Conservation (phyloP, 495 filamentous ascomycete species). For the Mycothermus thermophilus region DNA sequence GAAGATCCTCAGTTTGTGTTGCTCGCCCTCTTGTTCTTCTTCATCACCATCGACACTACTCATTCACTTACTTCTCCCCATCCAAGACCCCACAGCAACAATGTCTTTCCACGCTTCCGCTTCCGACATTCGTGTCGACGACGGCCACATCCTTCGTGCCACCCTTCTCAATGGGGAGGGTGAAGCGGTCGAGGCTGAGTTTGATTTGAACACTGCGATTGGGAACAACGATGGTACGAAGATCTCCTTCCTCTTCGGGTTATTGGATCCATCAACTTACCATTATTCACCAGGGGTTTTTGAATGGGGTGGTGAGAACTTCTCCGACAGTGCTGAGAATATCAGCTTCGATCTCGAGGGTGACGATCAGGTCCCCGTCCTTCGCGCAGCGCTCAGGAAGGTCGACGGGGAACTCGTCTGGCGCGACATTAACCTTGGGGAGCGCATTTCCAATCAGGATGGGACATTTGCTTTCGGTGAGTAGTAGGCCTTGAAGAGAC, state of each 20-base stretch:
- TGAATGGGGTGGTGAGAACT: conserved; percentile 31
- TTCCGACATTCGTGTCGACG: conserved; percentile 24
- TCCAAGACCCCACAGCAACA: neutral
- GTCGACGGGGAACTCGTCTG: conserved; percentile 1
- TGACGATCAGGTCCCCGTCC: conserved; percentile 17
- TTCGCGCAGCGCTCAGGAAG: conserved; percentile 14
- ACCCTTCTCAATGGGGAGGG: conserved; percentile 16
- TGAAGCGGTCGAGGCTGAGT: conserved; percentile 18
- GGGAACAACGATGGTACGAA: conserved; percentile 33
- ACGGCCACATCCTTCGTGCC: conserved; percentile 30
- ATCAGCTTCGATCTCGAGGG: conserved; percentile 31
- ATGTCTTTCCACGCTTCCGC: conserved; percentile 33
- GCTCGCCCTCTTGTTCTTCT: too few relatives aligned
- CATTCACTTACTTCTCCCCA: too few relatives aligned
- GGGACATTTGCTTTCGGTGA: conserved; percentile 15
- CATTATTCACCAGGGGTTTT: conserved; percentile 26
- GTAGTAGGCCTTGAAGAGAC: too few relatives aligned
- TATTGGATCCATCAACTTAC: too few relatives aligned
- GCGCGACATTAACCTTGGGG: conserved; percentile 17
- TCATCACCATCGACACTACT: too few relatives aligned
- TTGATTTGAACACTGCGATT: conserved; percentile 29
- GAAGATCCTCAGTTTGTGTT: too few relatives aligned
- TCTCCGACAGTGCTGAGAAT: conserved; percentile 25
- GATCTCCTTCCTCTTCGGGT: too few relatives aligned
- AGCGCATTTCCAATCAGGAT: conserved; percentile 17